These are phyloP conservation scores for Globisporangium echinulatum DNA, from an alignment of 352 stramenopile species.

Conservation along the genomic window DNA sequence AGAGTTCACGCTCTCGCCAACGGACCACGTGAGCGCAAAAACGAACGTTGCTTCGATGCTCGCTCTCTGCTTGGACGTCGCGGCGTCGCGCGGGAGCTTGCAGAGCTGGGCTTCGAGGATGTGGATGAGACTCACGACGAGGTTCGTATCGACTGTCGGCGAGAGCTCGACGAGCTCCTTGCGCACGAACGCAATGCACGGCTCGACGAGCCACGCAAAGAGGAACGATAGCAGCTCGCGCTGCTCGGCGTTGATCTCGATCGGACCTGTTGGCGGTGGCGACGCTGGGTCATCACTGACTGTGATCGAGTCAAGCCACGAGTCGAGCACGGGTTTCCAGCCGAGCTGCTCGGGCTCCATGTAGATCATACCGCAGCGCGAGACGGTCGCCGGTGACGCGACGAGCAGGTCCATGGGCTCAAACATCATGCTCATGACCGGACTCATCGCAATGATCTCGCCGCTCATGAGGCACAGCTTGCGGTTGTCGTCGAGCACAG, in stretches of 20 bases:
- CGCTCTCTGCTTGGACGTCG: constrained; percentile 56
- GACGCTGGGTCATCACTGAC: constrained; percentile 17
- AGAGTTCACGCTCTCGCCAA: constrained; percentile 76
- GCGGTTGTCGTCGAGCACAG: constrained; percentile 92
- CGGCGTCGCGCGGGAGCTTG: constrained; percentile 61
- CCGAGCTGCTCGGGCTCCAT: constrained; percentile 90
- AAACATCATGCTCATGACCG: constrained; percentile 96
- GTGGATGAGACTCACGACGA: constrained; percentile 85
- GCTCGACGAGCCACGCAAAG: constrained; percentile 87
- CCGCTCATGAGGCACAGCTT: constrained; percentile 92
- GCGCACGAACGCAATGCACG: constrained; percentile 83
- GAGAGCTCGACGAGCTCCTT: constrained; percentile 84
- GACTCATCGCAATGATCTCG: constrained; percentile 93
- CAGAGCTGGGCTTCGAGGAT: constrained; percentile 78
- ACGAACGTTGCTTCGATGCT: constrained; percentile 82
- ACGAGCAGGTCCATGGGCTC: constrained; percentile 93
- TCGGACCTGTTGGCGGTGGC: constrained; percentile 21
- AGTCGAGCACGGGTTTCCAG: constrained; percentile 84
- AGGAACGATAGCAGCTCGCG: constrained; percentile 63
- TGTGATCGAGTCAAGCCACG: constrained; percentile 83
- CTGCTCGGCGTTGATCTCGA: constrained; percentile 78
- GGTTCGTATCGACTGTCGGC: constrained; percentile 87
- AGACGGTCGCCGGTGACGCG: constrained; percentile 90
- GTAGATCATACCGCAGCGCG: constrained; percentile 93
- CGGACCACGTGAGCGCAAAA: constrained; percentile 89